These are phyloP conservation scores for Hymenoscyphus albidus DNA, from an alignment of 2,329 filamentous ascomycete genomes.

Conservation along the genomic window DNA sequence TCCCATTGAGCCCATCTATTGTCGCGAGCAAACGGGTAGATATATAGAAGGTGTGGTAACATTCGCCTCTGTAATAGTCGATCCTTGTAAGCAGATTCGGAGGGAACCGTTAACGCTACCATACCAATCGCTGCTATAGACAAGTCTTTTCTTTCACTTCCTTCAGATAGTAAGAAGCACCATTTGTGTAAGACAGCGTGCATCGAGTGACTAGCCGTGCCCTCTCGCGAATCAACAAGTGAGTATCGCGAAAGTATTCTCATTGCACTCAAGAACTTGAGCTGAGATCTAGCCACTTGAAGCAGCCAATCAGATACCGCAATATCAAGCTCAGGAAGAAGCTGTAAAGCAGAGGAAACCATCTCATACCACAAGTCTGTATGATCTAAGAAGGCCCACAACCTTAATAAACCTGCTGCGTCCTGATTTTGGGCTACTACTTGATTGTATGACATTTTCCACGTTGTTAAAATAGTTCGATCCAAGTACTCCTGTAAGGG, in stretches of 20 bases:
- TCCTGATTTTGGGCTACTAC: constrained; percentile 31
- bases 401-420: constrained; percentile 37
- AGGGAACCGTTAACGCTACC: background rate
- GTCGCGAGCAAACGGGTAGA: background rate
- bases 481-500: constrained; percentile 38
- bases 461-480: constrained; percentile 37
- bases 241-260: constrained; percentile 35
- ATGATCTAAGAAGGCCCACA: constrained; percentile 35
- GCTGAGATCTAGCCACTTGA: background rate
- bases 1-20: background rate
- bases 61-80: background rate
- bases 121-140: background rate
- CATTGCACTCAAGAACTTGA: background rate
- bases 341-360: constrained; percentile 30
- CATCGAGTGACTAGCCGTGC: background rate
- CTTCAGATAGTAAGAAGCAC: background rate
- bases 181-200: constrained; percentile 3
- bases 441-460: constrained; percentile 39
- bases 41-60: background rate
- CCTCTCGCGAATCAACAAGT: constrained; percentile 13
- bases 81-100: background rate
- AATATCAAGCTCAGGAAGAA: constrained; percentile 3
- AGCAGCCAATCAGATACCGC: background rate
- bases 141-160: background rate
- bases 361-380: constrained; percentile 43